These are phyloP conservation scores for Dovyalis caffra DNA, from an alignment of 345 rosid genomes.

Conservation along the genomic window DNA sequence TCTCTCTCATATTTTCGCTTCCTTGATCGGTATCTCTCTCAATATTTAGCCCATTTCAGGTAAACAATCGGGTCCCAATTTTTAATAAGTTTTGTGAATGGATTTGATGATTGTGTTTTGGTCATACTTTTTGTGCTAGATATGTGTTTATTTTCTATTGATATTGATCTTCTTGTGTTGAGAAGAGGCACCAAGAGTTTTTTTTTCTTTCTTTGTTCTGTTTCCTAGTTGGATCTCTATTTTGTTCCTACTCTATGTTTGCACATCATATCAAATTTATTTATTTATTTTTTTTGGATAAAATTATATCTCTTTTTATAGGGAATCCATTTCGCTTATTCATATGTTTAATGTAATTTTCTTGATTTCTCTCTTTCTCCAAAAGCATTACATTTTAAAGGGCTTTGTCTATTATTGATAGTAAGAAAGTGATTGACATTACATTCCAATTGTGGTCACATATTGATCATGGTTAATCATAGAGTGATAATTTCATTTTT, in stretches of 20 bases:
- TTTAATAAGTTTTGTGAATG: no score
- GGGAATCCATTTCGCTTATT: neutral
- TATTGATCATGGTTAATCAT: neutral
- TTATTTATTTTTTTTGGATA: no score
- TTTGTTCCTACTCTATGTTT: no score
- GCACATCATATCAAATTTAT: no score
- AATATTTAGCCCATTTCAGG: neutral
- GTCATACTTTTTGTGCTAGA: no score
- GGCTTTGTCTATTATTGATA: neutral
- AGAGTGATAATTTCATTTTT: neutral
- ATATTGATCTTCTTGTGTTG: neutral
- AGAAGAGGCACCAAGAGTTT: neutral
- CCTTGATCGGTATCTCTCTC: neutral
- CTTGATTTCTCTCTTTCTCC: slow-evolving; percentile 1
- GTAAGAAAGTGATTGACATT: neutral
- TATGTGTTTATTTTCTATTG: no score
- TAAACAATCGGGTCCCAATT: no score
- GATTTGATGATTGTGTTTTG: no score
- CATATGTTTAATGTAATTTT: neutral
- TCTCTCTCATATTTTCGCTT: slow-evolving; percentile 7
- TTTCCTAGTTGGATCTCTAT: no score
- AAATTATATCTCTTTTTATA: neutral
- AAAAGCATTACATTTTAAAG: neutral
- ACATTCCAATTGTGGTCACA: neutral
- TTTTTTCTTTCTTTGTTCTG: no score